phyloP scores from a whole-genome alignment of 2,329 filamentous ascomycete genomes.

The Colletotrichum theobromicola region DNA sequence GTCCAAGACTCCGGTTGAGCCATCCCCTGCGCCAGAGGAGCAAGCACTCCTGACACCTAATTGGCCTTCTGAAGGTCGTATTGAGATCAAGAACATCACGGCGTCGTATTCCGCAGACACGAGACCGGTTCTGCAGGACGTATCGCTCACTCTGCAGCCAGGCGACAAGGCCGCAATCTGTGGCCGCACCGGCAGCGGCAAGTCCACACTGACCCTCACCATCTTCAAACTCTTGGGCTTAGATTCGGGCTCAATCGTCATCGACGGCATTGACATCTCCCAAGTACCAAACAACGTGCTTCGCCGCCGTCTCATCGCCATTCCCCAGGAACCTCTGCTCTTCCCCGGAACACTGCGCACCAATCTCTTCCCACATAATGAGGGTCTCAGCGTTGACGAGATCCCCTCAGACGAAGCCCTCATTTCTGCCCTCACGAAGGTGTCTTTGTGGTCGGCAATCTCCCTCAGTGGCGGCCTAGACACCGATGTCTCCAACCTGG shows the following conservation, averaged over 20 bases:
- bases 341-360: not conserved
- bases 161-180: slow-evolving; percentile 28
- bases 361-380: not conserved
- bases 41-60: not conserved
- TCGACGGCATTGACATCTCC: slow-evolving; percentile 33
- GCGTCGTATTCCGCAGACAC: slow-evolving; percentile 2
- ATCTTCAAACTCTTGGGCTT: slow-evolving; percentile 30
- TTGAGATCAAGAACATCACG: slow-evolving; percentile 17
- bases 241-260: slow-evolving; percentile 27
- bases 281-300: slow-evolving; percentile 25
- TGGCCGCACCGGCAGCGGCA: slow-evolving; percentile 28
- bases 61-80: slow-evolving; percentile 25
- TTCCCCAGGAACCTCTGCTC: slow-evolving; percentile 32
- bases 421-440: slow-evolving; percentile 13
- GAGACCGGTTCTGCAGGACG: slow-evolving; percentile 14
- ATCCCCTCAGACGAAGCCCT: slow-evolving; percentile 18
- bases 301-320: slow-evolving; percentile 33
- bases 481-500: slow-evolving; percentile 9
- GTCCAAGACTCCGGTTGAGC: slow-evolving; percentile 17
- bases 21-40: not conserved
- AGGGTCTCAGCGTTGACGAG: not conserved
- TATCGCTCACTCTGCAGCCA: slow-evolving; percentile 20
- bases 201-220: slow-evolving; percentile 21
- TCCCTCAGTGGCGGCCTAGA: slow-evolving; percentile 21
- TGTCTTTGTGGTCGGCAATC: slow-evolving; percentile 22